A percentile compares a stretch with the other conserved stretches of the same genome.
Evolutionary conservation across 1,139 yeast genomes (phyloP).

Genomic region (Groenewaldozyma sp.): DNA sequence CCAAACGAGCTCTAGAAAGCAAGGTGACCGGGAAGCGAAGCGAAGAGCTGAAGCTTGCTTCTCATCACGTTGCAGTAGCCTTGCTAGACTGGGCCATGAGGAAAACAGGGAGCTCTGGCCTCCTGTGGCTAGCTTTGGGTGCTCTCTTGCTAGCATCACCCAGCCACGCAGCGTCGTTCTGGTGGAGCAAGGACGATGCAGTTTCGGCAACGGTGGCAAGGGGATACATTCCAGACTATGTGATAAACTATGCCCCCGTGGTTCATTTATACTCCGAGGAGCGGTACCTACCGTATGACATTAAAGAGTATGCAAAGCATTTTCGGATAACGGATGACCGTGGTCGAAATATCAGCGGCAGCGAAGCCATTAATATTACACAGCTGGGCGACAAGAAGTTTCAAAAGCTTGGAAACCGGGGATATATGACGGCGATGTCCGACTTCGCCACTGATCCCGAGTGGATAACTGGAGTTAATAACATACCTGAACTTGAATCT

Average conservation of each 20-base stretch:
- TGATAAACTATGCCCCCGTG: constrained; percentile 62
- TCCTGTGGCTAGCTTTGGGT: too few relatives aligned
- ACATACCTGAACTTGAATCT: constrained; percentile 58
- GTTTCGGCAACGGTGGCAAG: neutral
- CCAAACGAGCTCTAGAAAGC: too few relatives aligned
- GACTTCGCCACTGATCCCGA: constrained; percentile 72
- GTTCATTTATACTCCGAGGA: constrained; percentile 89
- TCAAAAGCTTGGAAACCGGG: constrained; percentile 28
- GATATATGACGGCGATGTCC: constrained; percentile 54
- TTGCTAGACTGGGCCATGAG: too few relatives aligned
- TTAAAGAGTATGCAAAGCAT: constrained; percentile 56
- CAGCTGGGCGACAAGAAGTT: constrained; percentile 29
- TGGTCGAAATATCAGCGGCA: constrained; percentile 21
- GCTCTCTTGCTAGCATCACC: too few relatives aligned
- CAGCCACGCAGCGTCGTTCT: too few relatives aligned
- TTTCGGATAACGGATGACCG: constrained; percentile 33
- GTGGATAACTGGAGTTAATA: constrained; percentile 72
- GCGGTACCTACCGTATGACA: constrained; percentile 73
- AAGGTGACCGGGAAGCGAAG: too few relatives aligned
- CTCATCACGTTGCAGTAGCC: too few relatives aligned
- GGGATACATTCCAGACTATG: constrained; percentile 55
- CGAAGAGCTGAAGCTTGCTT: too few relatives aligned
- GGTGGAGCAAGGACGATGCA: too few relatives aligned
- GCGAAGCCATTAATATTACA: constrained; percentile 8
- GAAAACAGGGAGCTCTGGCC: too few relatives aligned